Conservation (phyloP, 148 eudicot species). For the Simmondsia chinensis region DNA sequence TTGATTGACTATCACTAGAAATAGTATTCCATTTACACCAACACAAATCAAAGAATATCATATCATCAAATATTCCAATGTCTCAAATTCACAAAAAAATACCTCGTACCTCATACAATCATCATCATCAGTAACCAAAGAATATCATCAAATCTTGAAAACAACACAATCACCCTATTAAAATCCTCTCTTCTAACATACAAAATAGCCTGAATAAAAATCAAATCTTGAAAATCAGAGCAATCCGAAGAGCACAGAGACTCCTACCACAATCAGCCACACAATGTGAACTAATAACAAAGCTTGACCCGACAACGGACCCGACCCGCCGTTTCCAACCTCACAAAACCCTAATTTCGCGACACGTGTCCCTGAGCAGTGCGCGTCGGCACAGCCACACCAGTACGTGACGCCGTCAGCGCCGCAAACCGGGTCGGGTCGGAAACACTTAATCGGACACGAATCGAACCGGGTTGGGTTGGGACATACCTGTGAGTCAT, state of each 20-base stretch:
- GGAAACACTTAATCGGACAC: constrained; percentile 78
- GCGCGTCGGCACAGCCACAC: constrained; percentile 92
- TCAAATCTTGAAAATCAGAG: too few relatives aligned
- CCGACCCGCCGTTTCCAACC: constrained; percentile 59
- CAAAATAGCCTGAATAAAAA: too few relatives aligned
- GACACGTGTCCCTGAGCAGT: constrained; percentile 63
- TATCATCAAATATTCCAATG: too few relatives aligned
- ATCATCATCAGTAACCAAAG: too few relatives aligned
- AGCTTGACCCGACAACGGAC: constrained; percentile 67
- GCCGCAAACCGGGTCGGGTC: constrained; percentile 89
- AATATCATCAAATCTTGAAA: too few relatives aligned
- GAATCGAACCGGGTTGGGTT: constrained; percentile 4
- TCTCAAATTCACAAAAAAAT: too few relatives aligned
- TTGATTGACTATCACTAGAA: too few relatives aligned
- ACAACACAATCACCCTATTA: too few relatives aligned
- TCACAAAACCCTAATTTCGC: constrained; percentile 66
- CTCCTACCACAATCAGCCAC: constrained; percentile 64
- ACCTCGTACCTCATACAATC: too few relatives aligned
- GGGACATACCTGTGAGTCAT: constrained; percentile 15
- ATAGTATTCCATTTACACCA: too few relatives aligned
- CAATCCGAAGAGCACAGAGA: constrained; percentile 62
- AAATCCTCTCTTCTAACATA: too few relatives aligned
- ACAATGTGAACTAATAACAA: constrained; percentile 66
- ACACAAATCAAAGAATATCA: too few relatives aligned
- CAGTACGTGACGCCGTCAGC: constrained; percentile 82